Evolutionary conservation across 2,329 filamentous ascomycete species (phyloP).

Genomic region (Mycosphaerelloides madeirae): DNA sequence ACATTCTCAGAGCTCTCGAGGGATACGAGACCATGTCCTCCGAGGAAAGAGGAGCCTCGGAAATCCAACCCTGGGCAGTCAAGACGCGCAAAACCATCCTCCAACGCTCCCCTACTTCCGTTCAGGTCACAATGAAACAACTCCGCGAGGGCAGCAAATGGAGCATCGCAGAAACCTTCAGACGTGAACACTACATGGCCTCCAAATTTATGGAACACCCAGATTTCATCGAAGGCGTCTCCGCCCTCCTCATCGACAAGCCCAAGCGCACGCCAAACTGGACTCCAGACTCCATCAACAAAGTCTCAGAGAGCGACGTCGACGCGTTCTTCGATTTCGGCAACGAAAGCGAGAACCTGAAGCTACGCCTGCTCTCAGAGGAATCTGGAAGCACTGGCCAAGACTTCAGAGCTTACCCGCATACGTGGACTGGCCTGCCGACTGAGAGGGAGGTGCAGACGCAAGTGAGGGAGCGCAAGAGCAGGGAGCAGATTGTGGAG

Average conservation of each 20-base stretch:
- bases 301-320: conserved; percentile 56
- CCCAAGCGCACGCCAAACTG: conserved; percentile 63
- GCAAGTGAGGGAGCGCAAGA: conserved; percentile 32
- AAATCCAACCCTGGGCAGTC: conserved; percentile 68
- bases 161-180: conserved; percentile 80
- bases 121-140: conserved; percentile 79
- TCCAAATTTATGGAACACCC: conserved; percentile 82
- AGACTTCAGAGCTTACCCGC: conserved; percentile 70
- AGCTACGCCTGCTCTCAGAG: conserved; percentile 54
- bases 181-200: conserved; percentile 79
- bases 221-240: conserved; percentile 91
- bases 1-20: conserved; percentile 66
- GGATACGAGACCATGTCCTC: conserved; percentile 38
- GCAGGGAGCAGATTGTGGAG: conserved; percentile 36
- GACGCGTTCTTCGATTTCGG: conserved; percentile 56
- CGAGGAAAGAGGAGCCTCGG: conserved; percentile 34
- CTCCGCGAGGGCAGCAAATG: conserved; percentile 71
- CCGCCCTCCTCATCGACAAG: conserved; percentile 70
- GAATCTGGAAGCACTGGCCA: conserved; percentile 33
- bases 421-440: conserved; percentile 66
- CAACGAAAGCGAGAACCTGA: conserved; percentile 28
- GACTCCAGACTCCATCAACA: conserved; percentile 68
- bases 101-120: conserved; percentile 75
- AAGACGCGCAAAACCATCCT: conserved; percentile 71
- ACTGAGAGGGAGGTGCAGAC: conserved; percentile 58